Base-by-base conservation (phyloP, 2,329 filamentous ascomycete species). In the Penicillium sp. region DNA sequence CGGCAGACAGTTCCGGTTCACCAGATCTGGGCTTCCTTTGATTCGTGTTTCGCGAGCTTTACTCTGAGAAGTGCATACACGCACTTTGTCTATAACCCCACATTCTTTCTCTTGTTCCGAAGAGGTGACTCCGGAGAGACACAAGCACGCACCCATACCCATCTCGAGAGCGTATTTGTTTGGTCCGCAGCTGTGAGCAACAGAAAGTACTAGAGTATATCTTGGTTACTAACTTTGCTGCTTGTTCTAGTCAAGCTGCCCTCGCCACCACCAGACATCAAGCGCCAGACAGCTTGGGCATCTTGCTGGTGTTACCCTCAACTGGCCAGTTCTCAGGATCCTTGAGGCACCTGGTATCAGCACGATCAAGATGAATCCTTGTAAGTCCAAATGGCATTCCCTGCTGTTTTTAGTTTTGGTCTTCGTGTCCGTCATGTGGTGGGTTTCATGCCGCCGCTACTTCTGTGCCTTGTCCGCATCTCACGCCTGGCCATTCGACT, bases 221-320 rank as follows among this genome's bases (percentile, higher is more conserved):
- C 28, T 40, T 33, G 33, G 41, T 46, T 18, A 43, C 50, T 54
- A 50, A 54, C 44, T 28, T 16, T 31, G 20, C 16, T 34, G 16
- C 32, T 25, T 25, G 25, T 34, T 43, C 41, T 43, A 54, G 50
- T 41, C 41, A 50, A 25, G 16, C 7, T 35, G 10, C 17, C 26
- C 41, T 50, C 45, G 37, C 40, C 43, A 45, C 47, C 40, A 39
- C 42, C 39, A 42, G 32, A 51, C 34, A 29, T 50, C 52, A 44
- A 53, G 28, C 30, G 32, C 42, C 32, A 45, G 41, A 47, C 39
- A 20, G 21, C 37, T 45, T 50, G 41, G 48, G 45, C 45, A 48
- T 54, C 41, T 44, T 41, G 50, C 45, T 39, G 44, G 52, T 53
- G 52, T 54, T 46, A 49, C 11, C 45, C 36, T 57, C 41, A 47